Evolutionary conservation across 1,284 basidiomycete genomes (phyloP).

Genomic region (Heliocybe sulcata): DNA sequence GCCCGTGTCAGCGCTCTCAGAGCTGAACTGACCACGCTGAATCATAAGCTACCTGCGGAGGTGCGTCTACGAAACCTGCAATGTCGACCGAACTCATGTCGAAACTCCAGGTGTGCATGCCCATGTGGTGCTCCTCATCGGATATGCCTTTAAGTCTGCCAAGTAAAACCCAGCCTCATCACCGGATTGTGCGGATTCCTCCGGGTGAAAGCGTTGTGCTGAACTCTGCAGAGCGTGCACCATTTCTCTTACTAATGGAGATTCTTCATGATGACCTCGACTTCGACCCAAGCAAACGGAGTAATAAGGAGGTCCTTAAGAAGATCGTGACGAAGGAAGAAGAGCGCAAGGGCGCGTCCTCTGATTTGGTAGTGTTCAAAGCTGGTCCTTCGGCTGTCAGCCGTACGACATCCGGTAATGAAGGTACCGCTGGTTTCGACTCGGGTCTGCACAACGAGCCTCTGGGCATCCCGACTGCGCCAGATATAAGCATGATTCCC

Average conservation of each 20-base stretch:
- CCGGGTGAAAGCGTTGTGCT: slow-evolving; percentile 97
- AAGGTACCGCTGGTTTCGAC: neutral
- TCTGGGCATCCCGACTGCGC: neutral
- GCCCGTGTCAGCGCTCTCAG: slow-evolving; percentile 93
- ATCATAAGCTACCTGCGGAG: slow-evolving; percentile 94
- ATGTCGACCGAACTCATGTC: slow-evolving; percentile 6
- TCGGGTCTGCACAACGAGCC: neutral
- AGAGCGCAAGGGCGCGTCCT: slow-evolving; percentile 45
- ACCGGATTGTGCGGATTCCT: slow-evolving; percentile 94
- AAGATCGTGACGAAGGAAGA: slow-evolving; percentile 76
- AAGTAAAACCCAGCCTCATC: slow-evolving; percentile 62
- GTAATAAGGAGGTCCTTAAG: slow-evolving; percentile 83
- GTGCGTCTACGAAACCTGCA: slow-evolving; percentile 42
- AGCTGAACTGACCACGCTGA: slow-evolving; percentile 92
- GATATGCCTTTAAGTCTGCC: slow-evolving; percentile 35
- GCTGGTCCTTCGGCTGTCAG: neutral
- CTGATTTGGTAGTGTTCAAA: slow-evolving; percentile 32
- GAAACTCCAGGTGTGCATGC: slow-evolving; percentile 81
- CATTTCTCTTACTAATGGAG: slow-evolving; percentile 91
- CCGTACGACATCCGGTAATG: neutral
- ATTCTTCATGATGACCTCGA: slow-evolving; percentile 89
- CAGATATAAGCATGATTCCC: neutral
- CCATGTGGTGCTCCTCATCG: slow-evolving; percentile 87
- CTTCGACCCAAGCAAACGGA: slow-evolving; percentile 83
- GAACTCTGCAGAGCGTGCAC: slow-evolving; percentile 95